Percentiles rank a stretch among this genome's conserved stretches.
Evolutionary conservation across 2,329 filamentous ascomycete genomes (phyloP).

Genomic region (Cercospora berteroae): DNA sequence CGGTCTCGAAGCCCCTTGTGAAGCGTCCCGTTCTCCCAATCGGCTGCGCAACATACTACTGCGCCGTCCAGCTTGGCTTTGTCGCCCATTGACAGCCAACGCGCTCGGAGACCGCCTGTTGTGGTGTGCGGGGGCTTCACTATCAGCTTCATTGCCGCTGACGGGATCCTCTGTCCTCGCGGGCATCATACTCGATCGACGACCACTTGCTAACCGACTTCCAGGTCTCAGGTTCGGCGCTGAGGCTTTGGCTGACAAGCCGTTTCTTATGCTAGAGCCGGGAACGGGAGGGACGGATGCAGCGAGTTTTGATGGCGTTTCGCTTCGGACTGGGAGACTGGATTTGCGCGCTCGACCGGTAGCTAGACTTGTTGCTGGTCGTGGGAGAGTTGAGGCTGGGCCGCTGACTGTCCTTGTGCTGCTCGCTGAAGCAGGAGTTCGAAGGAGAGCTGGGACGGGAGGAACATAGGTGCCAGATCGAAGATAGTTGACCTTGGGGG

Average conservation of each 20-base stretch:
- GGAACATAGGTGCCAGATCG: conserved; percentile 19
- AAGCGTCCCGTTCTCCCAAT: conserved; percentile 10
- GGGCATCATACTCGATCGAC: conserved; percentile 28
- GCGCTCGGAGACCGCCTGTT: conserved; percentile 24
- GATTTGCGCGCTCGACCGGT: conserved; percentile 22
- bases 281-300: neutral
- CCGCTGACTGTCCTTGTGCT: conserved; percentile 15
- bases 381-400: conserved; percentile 24
- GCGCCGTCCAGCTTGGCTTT: conserved; percentile 24
- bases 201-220: conserved; percentile 19
- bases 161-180: conserved; percentile 19
- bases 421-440: conserved; percentile 11
- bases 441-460: conserved; percentile 16
- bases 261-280: neutral
- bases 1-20: conserved; percentile 17
- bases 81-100: conserved; percentile 20
- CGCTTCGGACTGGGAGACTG: conserved; percentile 26
- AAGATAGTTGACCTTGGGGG: conserved; percentile 33
- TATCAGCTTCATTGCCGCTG: conserved; percentile 34
- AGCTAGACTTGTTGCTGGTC: conserved; percentile 20
- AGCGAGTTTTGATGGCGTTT: conserved; percentile 16
- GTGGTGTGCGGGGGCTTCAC: conserved; percentile 27
- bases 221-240: conserved; percentile 23
- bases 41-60: conserved; percentile 23
- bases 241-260: conserved; percentile 21